These are phyloP conservation scores for Coleophoma crateriformis DNA, from an alignment of 2,329 filamentous ascomycete species.

Conservation along the genomic window DNA sequence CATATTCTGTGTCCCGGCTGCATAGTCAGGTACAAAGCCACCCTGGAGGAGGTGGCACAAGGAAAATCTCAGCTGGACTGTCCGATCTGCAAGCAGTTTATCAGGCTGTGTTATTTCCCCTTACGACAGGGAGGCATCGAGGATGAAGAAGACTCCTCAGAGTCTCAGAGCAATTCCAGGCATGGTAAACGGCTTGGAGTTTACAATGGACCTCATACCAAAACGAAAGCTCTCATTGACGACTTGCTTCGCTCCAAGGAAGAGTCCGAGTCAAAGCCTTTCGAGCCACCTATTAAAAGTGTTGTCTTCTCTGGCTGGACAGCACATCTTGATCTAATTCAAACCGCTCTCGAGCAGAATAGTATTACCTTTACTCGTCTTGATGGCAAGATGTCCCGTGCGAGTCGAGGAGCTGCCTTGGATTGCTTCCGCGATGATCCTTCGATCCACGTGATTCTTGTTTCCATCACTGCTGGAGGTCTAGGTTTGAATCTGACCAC, in stretches of 20 bases:
- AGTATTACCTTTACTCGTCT: conserved; percentile 72
- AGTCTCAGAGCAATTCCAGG: conserved; percentile 31
- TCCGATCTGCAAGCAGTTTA: conserved; percentile 59
- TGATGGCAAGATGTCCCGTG: conserved; percentile 81
- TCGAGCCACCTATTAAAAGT: conserved; percentile 71
- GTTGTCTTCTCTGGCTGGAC: conserved; percentile 98
- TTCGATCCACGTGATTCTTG: conserved; percentile 72
- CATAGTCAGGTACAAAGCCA: conserved; percentile 52
- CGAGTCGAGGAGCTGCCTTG: conserved; percentile 69
- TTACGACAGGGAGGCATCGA: conserved; percentile 45
- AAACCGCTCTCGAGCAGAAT: conserved; percentile 66
- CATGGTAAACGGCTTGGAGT: conserved; percentile 55
- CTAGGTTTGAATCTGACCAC: conserved; percentile 86
- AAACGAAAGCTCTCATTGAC: conserved; percentile 77
- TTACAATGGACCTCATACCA: conserved; percentile 86
- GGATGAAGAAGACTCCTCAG: conserved; percentile 20
- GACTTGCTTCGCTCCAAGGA: conserved; percentile 62
- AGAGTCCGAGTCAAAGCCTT: conserved; percentile 53
- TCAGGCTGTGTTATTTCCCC: conserved; percentile 60
- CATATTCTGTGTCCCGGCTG: conserved; percentile 79
- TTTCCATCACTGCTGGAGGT: conserved; percentile 88
- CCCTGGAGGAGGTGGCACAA: conserved; percentile 36
- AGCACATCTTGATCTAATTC: conserved; percentile 85
- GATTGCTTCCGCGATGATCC: conserved; percentile 70
- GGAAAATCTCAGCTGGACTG: conserved; percentile 48